Base-by-base conservation (phyloP, 208 protist genomes). In the Crithidia fasciculata region DNA sequence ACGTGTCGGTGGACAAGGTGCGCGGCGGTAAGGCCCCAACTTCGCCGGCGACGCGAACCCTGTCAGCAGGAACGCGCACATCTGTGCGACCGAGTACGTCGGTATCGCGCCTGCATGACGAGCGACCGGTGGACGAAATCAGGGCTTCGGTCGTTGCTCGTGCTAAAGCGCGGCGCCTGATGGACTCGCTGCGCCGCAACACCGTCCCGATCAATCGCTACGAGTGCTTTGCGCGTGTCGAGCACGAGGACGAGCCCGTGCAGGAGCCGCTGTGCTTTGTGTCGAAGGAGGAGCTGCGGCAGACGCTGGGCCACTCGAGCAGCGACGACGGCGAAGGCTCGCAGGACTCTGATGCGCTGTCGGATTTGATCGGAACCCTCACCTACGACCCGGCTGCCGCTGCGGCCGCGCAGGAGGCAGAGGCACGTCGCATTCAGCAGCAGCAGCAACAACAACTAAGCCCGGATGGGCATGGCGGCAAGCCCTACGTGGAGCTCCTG, bases 201-300 rank as follows among this genome's bases (percentile, higher is more conserved):
- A 82, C 88, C 44, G 79, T 96, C 39, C 91, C 91, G 10, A 91
- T 93, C 28, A 88, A 94, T 69, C 88, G 91, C 50, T 88, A 85
- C 68, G 83, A 88, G 71, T 86, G 82, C 57, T 91, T 82, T 52
- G 80, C 81, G 28, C 76, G 78, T 15, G 78, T 83, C 10, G 85
- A 84, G 57, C 61, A 56, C 36, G 82, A 84, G 58, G 69, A 73
- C 39, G 72, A 85, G 66, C 43, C 76, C 39, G 50, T 69, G 44
- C 67, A 65, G 70, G 39, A 70, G 69, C 58, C 66, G 43, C 69
- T 70, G 50, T 80, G 74, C 55, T 80, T 80, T 49, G 47, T 80
- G 6, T 59, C 66, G 4, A 52, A 70, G 64, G 47, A 39, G 40
- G 69, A 72, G 55, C 60, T 77, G n/a, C 43, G 72, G 44, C 16